Base-by-base conservation (phyloP, 1,284 basidiomycete genomes). In the Marasmius tenuissimus region DNA sequence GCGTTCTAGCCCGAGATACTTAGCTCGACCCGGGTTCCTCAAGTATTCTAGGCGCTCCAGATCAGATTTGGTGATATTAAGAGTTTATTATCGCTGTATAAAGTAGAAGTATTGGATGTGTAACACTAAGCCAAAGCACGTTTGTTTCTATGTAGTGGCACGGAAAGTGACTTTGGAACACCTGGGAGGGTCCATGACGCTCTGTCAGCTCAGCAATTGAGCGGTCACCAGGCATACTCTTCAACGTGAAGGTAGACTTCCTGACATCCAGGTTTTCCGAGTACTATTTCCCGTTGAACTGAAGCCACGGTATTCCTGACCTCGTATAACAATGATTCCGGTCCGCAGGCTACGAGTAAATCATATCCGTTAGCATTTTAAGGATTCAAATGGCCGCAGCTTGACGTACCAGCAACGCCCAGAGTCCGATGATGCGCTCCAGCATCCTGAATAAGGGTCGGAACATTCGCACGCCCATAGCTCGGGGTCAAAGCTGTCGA, bases 141-240 rank as follows among this genome's bases (percentile, higher is more conserved):
- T n/a, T n/a, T n/a, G n/a, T n/a, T n/a, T n/a, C n/a, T n/a, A n/a
- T n/a, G n/a, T n/a, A n/a, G n/a, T n/a, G n/a, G n/a, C n/a, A n/a
- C n/a, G n/a, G n/a, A n/a, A n/a, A n/a, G n/a, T n/a, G n/a, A n/a
- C n/a, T n/a, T n/a, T n/a, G n/a, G n/a, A n/a, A n/a, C n/a, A n/a
- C n/a, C n/a, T n/a, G n/a, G n/a, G n/a, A n/a, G n/a, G n/a, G n/a
- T n/a, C n/a, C n/a, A n/a, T n/a, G n/a, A n/a, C n/a, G n/a, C n/a
- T n/a, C n/a, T n/a, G n/a, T n/a, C n/a, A n/a, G n/a, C n/a, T n/a
- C n/a, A n/a, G n/a, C n/a, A n/a, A n/a, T n/a, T n/a, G n/a, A n/a
- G n/a, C n/a, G n/a, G n/a, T 56, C 35, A 56, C 54, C 54, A 56
- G n/a, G 16, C n/a, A 18, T 56, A 56, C 14, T 56, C 34, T 40